A percentile compares a stretch with the other conserved stretches of the same genome.
Evolutionary conservation across 1,139 yeast species (phyloP).

Genomic region (Magnusiomyces paraingens): DNA sequence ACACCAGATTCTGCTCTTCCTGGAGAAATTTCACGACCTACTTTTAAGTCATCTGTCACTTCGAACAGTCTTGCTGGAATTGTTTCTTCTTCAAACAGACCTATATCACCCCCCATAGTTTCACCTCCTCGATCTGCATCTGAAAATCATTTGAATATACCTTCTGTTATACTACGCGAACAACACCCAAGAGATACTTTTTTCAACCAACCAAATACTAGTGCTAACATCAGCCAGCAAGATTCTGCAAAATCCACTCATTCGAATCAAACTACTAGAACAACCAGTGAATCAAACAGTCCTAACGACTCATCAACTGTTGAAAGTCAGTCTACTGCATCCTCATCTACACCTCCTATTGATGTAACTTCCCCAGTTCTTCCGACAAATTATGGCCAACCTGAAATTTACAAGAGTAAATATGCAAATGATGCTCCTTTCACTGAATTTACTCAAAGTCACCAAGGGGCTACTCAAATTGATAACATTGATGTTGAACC

Average conservation of each 20-base stretch:
- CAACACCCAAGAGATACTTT: neutral
- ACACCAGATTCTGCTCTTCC: conserved; percentile 33
- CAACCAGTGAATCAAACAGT: neutral
- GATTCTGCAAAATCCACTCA: conserved; percentile 2
- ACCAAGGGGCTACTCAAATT: neutral
- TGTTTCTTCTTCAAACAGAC: neutral
- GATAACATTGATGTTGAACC: neutral
- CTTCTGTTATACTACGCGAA: too few relatives aligned
- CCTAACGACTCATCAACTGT: conserved; percentile 4
- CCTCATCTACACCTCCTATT: neutral
- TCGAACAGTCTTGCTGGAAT: conserved; percentile 4
- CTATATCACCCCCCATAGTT: neutral
- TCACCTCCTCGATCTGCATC: neutral
- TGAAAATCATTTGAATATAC: too few relatives aligned
- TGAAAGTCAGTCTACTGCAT: conserved; percentile 1
- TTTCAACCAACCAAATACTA: neutral
- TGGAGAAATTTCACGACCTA: conserved; percentile 34
- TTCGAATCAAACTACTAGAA: conserved; percentile 1
- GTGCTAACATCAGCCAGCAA: neutral
- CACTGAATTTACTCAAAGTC: neutral
- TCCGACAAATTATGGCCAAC: neutral
- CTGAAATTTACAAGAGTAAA: neutral
- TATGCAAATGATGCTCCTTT: neutral
- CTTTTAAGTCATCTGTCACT: conserved; percentile 5
- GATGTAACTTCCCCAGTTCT: neutral